These are phyloP conservation scores for Ashbya aceris DNA, from an alignment of 1,139 yeast species.

Conservation along the genomic window DNA sequence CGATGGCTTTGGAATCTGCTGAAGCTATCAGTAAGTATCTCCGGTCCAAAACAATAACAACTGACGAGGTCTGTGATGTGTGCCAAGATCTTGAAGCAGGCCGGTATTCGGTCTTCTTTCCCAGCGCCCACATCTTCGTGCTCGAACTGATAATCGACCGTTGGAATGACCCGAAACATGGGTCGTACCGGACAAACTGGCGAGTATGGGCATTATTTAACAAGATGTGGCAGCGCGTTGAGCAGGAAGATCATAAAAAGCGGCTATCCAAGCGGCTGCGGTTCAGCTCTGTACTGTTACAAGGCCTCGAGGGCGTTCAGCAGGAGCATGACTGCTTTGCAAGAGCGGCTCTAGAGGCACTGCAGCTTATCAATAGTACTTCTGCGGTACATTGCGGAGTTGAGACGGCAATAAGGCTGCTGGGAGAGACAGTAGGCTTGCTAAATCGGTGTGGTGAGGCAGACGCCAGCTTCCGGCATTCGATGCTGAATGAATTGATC, in stretches of 20 bases:
- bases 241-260: conserved; percentile 18
- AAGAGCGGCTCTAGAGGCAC: conserved; percentile 15
- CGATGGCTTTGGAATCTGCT: conserved; percentile 27
- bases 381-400: conserved; percentile 20
- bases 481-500: conserved; percentile 14
- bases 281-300: conserved; percentile 25
- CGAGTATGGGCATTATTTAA: conserved; percentile 42
- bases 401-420: conserved; percentile 17
- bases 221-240: conserved; percentile 33
- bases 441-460: conserved; percentile 5
- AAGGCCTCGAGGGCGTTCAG: conserved; percentile 13
- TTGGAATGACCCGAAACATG: conserved; percentile 40
- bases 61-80: conserved; percentile 35
- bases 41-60: conserved; percentile 43
- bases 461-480: conserved; percentile 5
- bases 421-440: conserved; percentile 16
- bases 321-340: conserved; percentile 10
- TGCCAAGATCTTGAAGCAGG: conserved; percentile 36
- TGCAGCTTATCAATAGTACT: conserved; percentile 22
- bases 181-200: conserved; percentile 35
- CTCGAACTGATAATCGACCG: conserved; percentile 62
- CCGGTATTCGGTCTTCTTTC: conserved; percentile 42
- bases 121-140: conserved; percentile 50
- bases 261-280: conserved; percentile 35
- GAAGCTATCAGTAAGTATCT: conserved; percentile 57